These are phyloP conservation scores for Trypethelium eluteriae DNA, from an alignment of 495 filamentous ascomycete genomes.

Conservation along the genomic window DNA sequence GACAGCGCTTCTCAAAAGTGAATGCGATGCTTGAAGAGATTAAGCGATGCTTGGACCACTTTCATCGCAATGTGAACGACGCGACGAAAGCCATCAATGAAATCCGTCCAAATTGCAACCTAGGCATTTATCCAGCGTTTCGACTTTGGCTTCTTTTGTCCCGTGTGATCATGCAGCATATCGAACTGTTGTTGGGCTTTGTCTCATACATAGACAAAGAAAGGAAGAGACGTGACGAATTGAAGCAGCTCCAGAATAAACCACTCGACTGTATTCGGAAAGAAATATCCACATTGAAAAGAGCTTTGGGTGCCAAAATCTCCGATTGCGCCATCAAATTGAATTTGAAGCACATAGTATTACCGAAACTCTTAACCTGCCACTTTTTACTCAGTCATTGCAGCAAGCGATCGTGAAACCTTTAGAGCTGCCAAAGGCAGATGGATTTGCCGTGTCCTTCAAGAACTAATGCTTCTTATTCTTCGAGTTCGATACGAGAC, in stretches of 20 bases:
- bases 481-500: neutral
- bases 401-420: neutral
- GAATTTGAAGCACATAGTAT: neutral
- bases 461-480: neutral
- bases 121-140: neutral
- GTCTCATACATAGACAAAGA: neutral
- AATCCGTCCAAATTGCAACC: neutral
- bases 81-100: neutral
- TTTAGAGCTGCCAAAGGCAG: neutral
- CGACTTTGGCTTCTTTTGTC: conserved; percentile 10
- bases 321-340: neutral
- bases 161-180: neutral
- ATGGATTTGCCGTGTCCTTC: conserved; percentile 5
- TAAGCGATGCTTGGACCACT: neutral
- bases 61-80: neutral
- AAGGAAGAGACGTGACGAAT: neutral
- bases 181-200: neutral
- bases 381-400: neutral
- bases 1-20: neutral
- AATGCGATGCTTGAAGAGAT: neutral
- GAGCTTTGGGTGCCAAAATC: neutral
- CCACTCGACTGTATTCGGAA: neutral
- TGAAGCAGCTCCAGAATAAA: neutral
- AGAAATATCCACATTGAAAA: neutral
- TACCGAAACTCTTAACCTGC: neutral